Base-by-base conservation (phyloP, 768 basidiomycete species). In the Jaapia argillacea region DNA sequence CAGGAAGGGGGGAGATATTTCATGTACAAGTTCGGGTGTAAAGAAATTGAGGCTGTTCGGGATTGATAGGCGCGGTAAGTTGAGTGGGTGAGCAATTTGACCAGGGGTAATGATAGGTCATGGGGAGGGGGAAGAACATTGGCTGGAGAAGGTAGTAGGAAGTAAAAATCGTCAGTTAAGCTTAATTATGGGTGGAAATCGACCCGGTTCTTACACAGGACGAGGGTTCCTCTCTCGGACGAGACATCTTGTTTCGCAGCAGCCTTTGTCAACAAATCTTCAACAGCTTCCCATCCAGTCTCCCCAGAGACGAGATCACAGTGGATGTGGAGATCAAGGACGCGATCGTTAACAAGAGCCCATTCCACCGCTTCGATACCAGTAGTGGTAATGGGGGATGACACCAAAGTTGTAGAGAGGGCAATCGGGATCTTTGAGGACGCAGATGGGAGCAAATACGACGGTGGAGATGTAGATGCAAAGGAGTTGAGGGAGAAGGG, bases 121-220 rank as follows among this genome's bases (percentile, higher is more conserved):
- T 84, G 75, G 1, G 87, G 82, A 27, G 88, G 88, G 36, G 86
- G 88, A 6, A 91, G 69, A 33, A 86, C 61, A 57, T 86, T 88
- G 42, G 81, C 88, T 91, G 55, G n/a, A n/a, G n/a, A n/a, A n/a
- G n/a, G n/a, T 37, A 39, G 40, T 16, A 27, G 37, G 25, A 45
- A 42, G 42, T n/a, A 47, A 35, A 35, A 36, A 46, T n/a, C n/a
- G 47, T 40, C 42, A 49, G 25, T 52, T 36, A 40, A 41, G 25
- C 42, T 24, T 14, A 22, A 33, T 22, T 18, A 20, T 27, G 40
- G 40, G 24, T 47, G 36, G 26, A 44, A 20, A 6, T 14, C 6
- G 21, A 18, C 12, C 23, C 22, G 33, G 14, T 16, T 47, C 33
- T 40, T 55, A 86, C 87, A 79, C 33, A 90, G 63, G 44, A 87